Evolutionary conservation across 768 basidiomycete species (phyloP), one percentile per base, ranked within the genome.

Genomic region (Boletus reticuloceps): DNA sequence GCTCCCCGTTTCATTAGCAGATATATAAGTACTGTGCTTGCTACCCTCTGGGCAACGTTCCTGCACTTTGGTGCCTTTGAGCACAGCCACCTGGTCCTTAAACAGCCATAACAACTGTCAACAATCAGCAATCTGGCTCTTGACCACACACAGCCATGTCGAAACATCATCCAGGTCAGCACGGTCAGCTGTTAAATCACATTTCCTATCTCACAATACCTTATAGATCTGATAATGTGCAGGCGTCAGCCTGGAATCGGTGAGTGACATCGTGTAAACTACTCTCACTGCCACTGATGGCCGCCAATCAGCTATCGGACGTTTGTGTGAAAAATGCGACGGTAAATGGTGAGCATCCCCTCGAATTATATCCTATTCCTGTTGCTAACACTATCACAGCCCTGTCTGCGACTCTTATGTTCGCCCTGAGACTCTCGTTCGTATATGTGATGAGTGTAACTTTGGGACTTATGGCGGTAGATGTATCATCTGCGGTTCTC

Each of bases 361-460:
- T 48, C 25, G 13, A 13, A 5, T 22, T 41, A 13, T 10, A 27
- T 17, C 5, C 31, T 14, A 4, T 22, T n/a, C 13, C 25, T 27
- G 29, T 38, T 6, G 0, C 36, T 53, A 7, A 59, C n/a, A 44
- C 53, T 25, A 27, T 34, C 38, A 40, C 6, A 99, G 96, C 72
- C 96, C 96, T 10, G 92, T 98, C 43, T 99, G 96, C 77, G 96
- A 99, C 77, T 98, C 96, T 53, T 98, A 98, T 75, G 97, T 99
- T 59, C 85, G 97, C 64, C 97, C 97, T 64, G 95, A 96, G 75
- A 98, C 96, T 22, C 82, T 98, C 60, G 97, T 98, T 55, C 85
- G 96, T 59, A 98, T 98, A 62, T 99, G 97, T 72, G 97, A 99
- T 70, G 97, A 99, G 77, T 99, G 97, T 75, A 98, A 98, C 73